Percentiles rank a stretch among this genome's conserved stretches.
Conservation (phyloP, 2,329 filamentous ascomycete genomes). For the Arthrobotrys pseudoclavata region DNA sequence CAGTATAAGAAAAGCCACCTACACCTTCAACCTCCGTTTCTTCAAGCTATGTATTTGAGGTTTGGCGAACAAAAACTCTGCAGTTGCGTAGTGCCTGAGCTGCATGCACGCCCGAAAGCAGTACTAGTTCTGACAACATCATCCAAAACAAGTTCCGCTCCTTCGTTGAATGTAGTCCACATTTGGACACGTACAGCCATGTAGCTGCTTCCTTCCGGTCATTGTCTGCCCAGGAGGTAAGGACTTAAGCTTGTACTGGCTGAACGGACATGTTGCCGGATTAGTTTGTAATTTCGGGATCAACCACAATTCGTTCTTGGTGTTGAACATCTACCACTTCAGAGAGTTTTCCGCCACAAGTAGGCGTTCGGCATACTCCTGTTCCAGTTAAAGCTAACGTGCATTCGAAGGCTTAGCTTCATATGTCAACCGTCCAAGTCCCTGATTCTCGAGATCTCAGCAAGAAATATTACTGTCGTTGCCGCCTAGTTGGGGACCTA, state of each 20-base stretch:
- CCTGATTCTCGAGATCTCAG: constrained; percentile 6
- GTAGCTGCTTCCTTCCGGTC: constrained; percentile 28
- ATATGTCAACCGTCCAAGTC: constrained; percentile 4
- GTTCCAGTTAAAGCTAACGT: constrained; percentile 19
- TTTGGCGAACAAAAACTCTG: constrained; percentile 32
- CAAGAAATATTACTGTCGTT: constrained; percentile 6
- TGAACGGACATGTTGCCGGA: constrained; percentile 58
- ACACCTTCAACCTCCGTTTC: constrained; percentile 22
- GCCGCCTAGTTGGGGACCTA: constrained; percentile 22
- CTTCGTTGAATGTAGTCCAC: neutral
- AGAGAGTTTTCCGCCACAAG: constrained; percentile 41
- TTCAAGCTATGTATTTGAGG: constrained; percentile 26
- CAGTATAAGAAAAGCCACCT: constrained; percentile 41
- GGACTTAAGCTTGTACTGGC: neutral
- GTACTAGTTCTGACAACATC: constrained; percentile 2
- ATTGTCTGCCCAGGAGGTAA: constrained; percentile 18
- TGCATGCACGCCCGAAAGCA: constrained; percentile 14
- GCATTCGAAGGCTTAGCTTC: constrained; percentile 16
- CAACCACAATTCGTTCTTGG: constrained; percentile 21
- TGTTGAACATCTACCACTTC: constrained; percentile 20
- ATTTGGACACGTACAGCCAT: constrained; percentile 25
- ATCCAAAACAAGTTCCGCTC: constrained; percentile 11
- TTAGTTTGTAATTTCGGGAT: constrained; percentile 47
- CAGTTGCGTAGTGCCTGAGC: constrained; percentile 15
- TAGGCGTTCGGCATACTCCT: constrained; percentile 35